phyloP scores from a whole-genome alignment of 2,329 filamentous ascomycete genomes.

The Fusarium sp. region DNA sequence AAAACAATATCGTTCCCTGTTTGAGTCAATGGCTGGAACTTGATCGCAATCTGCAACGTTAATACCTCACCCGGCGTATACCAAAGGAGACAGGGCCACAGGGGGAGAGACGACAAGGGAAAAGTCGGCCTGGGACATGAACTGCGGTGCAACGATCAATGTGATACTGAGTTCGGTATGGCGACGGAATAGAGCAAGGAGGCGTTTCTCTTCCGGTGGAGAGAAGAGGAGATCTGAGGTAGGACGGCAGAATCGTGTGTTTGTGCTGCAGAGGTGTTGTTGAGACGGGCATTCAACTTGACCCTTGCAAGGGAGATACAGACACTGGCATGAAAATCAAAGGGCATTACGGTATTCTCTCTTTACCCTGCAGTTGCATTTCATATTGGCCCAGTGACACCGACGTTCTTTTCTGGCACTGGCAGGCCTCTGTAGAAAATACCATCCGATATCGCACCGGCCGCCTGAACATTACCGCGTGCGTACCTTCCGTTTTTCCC shows the following conservation, averaged over 20 bases:
- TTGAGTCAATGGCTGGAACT: background rate
- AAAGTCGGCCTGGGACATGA: constrained; percentile 31
- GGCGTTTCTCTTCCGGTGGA: constrained; percentile 6
- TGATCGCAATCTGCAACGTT: background rate
- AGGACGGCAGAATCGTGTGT: constrained; percentile 31
- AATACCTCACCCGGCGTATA: constrained; percentile 3
- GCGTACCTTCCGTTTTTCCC: background rate
- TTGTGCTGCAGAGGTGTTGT: constrained; percentile 18
- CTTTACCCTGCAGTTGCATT: background rate
- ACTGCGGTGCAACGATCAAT: constrained; percentile 34
- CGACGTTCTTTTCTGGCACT: background rate
- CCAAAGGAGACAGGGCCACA: constrained; percentile 10
- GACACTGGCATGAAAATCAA: background rate
- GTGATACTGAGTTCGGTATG: background rate
- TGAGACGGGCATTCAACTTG: background rate
- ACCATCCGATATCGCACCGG: background rate
- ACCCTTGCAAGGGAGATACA: background rate
- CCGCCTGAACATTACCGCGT: background rate
- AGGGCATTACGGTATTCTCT: background rate
- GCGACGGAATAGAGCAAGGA: constrained; percentile 4
- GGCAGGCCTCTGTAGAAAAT: background rate
- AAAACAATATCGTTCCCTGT: background rate
- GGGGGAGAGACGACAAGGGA: constrained; percentile 9
- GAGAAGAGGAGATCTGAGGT: constrained; percentile 20
- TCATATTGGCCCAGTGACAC: background rate